A percentile compares a stretch with the other conserved stretches of the same genome.
These are phyloP conservation scores for Eucalyptus microcorys DNA, from an alignment of 345 rosid species.

Conservation along the genomic window DNA sequence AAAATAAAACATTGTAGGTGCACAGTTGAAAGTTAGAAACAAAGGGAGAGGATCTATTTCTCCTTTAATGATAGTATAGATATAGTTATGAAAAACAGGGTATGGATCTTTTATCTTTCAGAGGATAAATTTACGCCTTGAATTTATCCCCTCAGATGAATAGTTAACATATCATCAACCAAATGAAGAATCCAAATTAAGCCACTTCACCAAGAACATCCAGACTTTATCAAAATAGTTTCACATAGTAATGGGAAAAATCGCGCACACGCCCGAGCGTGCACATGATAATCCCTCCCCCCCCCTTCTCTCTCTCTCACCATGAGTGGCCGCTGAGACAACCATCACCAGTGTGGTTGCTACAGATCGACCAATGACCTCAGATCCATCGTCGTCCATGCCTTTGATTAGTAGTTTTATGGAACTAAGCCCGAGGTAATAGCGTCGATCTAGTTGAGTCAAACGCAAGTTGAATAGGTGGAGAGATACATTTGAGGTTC, in stretches of 20 bases:
- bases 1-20: neutral
- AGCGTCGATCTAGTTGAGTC: neutral
- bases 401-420: neutral
- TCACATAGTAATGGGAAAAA: neutral
- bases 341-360: neutral
- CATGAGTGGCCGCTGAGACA: neutral
- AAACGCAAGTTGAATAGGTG: neutral
- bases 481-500: neutral
- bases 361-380: neutral
- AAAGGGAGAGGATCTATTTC: neutral
- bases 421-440: neutral
- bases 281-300: neutral
- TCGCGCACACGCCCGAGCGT: neutral
- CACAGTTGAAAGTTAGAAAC: neutral
- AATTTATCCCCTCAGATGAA: neutral
- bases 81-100: neutral
- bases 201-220: neutral
- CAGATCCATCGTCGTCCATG: neutral
- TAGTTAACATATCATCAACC: neutral
- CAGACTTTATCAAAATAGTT: neutral
- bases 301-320: neutral
- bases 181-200: neutral
- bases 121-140: neutral
- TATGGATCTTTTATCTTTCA: neutral
- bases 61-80: neutral